These are phyloP conservation scores for Bathelium albidoporum DNA, from an alignment of 495 filamentous ascomycete genomes.

Conservation along the genomic window DNA sequence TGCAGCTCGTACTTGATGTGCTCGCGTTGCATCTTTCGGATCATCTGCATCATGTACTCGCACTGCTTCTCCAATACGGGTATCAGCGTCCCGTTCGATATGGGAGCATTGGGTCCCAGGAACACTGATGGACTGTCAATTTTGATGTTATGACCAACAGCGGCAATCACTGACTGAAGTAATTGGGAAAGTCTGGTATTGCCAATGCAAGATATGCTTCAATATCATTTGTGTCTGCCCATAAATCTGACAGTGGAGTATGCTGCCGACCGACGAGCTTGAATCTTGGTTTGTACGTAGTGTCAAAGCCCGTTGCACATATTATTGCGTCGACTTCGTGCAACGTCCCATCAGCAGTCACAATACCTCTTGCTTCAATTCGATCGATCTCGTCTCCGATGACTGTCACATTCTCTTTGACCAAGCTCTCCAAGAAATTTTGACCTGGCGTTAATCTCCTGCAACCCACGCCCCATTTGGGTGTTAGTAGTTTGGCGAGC, in stretches of 20 bases:
- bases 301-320: conserved; percentile 45
- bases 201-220: conserved; percentile 9
- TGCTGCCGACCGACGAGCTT: conserved; percentile 32
- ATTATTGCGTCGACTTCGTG: conserved; percentile 28
- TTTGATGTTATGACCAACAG: neutral
- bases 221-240: conserved; percentile 2
- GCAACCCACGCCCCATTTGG: conserved; percentile 22
- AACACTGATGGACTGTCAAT: neutral
- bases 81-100: conserved; percentile 32
- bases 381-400: conserved; percentile 23
- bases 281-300: conserved; percentile 40
- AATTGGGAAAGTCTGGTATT: conserved; percentile 11
- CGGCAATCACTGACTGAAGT: conserved; percentile 1
- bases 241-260: conserved; percentile 21
- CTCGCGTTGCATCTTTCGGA: conserved; percentile 40
- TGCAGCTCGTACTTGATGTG: conserved; percentile 29
- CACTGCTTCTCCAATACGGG: conserved; percentile 38
- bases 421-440: conserved; percentile 28
- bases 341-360: conserved; percentile 22
- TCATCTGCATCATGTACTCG: conserved; percentile 44
- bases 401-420: conserved; percentile 24
- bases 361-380: conserved; percentile 20
- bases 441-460: conserved; percentile 23
- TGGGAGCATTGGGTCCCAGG: conserved; percentile 8
- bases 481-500: conserved; percentile 25